phyloP scores from a whole-genome alignment of 805 yeast species.

The Scheffersomyces ergatensis region DNA sequence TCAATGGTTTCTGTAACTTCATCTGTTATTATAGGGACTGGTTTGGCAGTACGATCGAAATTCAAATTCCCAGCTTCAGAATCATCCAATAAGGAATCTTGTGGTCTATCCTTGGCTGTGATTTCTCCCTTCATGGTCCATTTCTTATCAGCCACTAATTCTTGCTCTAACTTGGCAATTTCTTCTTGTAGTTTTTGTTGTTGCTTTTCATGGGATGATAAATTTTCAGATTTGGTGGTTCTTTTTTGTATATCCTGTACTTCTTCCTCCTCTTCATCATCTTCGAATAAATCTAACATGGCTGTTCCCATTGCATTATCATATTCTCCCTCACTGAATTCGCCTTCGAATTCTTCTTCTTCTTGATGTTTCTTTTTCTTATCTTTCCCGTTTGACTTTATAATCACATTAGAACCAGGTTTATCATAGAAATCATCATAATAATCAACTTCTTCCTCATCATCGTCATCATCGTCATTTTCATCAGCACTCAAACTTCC shows the following conservation, averaged over 20 bases:
- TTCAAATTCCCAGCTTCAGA: constrained; percentile 55
- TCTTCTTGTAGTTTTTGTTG: constrained; percentile 75
- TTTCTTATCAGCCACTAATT: constrained; percentile 83
- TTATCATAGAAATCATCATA: constrained; percentile 67
- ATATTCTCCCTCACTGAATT: constrained; percentile 51
- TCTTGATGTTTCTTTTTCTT: constrained; percentile 26
- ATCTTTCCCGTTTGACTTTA: constrained; percentile 7
- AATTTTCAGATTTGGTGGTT: constrained; percentile 26
- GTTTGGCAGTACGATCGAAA: constrained; percentile 90
- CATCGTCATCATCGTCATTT: constrained; percentile 36
- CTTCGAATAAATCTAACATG: constrained; percentile 60
- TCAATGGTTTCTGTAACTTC: constrained; percentile 85
- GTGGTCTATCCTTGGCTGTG: constrained; percentile 73
- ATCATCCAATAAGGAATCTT: constrained; percentile 79
- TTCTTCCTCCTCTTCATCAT: constrained; percentile 33
- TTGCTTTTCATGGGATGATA: constrained; percentile 81
- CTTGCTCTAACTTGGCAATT: constrained; percentile 77
- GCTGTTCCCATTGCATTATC: constrained; percentile 61
- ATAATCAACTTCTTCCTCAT: constrained; percentile 56
- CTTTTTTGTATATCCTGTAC: constrained; percentile 13
- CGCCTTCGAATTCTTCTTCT: constrained; percentile 29
- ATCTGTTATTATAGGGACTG: constrained; percentile 91
- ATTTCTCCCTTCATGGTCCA: constrained; percentile 97
- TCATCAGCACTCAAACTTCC: constrained; percentile 27
- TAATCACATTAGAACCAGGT: constrained; percentile 24